Percentiles rank a stretch among this genome's conserved stretches.
phyloP scores from a whole-genome alignment of 129 eudicot species.

The Flaveria robusta region DNA sequence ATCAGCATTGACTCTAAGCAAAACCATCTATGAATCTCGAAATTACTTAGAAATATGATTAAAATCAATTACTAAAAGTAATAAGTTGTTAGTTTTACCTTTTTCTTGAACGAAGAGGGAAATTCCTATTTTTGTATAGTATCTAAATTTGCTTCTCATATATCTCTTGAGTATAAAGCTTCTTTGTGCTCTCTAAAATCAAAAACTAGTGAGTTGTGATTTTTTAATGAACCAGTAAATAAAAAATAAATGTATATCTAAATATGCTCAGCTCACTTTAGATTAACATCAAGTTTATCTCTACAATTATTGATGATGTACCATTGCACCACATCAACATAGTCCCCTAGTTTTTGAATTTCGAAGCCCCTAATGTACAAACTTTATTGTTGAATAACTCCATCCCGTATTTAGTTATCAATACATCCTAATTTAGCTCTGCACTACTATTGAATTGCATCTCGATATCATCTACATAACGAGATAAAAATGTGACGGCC shows the following conservation, averaged over 20 bases:
- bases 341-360: slow-evolving; percentile 13
- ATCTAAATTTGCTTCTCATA: neutral
- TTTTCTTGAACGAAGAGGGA: slow-evolving; percentile 4
- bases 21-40: neutral
- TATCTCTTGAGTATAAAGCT: neutral
- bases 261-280: neutral
- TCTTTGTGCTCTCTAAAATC: slow-evolving; percentile 12
- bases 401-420: neutral
- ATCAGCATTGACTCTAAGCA: neutral
- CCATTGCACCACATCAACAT: slow-evolving; percentile 5
- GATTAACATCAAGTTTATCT: neutral
- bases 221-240: neutral
- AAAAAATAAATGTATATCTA: neutral
- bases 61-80: neutral
- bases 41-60: neutral
- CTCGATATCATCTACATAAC: slow-evolving; percentile 15
- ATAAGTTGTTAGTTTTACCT: neutral
- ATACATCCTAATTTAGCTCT: slow-evolving; percentile 11
- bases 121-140: neutral
- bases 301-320: neutral
- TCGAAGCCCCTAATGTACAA: slow-evolving; percentile 10
- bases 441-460: slow-evolving; percentile 7
- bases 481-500: slow-evolving; percentile 16
- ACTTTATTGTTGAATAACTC: slow-evolving; percentile 20
- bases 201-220: neutral